Conservation (phyloP, 106 monocot genomes). For the Allium fistulosum region DNA sequence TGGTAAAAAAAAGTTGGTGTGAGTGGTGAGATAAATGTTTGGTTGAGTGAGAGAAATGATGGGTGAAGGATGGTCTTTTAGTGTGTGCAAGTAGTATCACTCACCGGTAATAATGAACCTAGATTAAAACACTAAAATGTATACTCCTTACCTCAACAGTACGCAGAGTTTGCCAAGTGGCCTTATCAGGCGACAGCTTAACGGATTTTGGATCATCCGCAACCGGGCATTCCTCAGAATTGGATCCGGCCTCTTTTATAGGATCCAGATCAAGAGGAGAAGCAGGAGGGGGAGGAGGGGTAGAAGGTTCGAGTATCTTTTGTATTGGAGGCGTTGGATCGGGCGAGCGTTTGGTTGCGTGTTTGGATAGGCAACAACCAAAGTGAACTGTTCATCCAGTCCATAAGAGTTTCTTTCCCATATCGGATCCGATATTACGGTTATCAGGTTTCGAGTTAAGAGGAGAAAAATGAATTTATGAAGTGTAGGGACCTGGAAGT, state of each 20-base stretch:
- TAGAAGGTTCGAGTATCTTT: neutral
- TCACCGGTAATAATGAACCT: no score
- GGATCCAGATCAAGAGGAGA: neutral
- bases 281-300: neutral
- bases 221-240: no score
- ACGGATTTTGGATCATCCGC: constrained; percentile 7
- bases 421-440: neutral
- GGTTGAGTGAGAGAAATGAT: no score
- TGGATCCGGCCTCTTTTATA: neutral
- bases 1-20: no score
- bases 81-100: no score
- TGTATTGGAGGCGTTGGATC: constrained; percentile 18
- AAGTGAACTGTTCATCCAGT: constrained; percentile 81
- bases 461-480: no score
- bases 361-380: constrained; percentile 31
- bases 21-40: no score
- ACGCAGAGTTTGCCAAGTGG: constrained; percentile 48
- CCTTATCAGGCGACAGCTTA: constrained; percentile 41
- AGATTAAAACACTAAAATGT: constrained; percentile 19
- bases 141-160: constrained; percentile 34
- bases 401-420: constrained; percentile 62
- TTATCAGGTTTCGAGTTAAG: neutral
- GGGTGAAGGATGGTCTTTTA: no score
- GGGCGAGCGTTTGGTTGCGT: constrained; percentile 21
- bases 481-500: no score